Evolutionary conservation across 2,329 filamentous ascomycete species (phyloP).

Genomic region (Tolypocladium amazonense): DNA sequence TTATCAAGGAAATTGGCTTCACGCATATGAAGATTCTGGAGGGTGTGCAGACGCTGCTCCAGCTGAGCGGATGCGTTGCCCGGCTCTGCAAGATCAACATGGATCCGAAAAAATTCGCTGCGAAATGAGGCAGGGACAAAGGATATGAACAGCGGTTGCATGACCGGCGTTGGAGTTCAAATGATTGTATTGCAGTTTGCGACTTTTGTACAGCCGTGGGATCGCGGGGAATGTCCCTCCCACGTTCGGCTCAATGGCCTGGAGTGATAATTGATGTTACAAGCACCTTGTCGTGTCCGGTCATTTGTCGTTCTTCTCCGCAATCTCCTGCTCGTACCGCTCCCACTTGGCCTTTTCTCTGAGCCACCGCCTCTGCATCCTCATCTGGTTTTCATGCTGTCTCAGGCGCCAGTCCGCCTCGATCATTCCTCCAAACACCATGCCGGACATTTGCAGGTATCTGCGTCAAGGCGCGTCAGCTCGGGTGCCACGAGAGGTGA

Average conservation of each 20-base stretch:
- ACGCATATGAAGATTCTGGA: conserved; percentile 99
- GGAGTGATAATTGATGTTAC: not conserved
- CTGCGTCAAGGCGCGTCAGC: conserved; percentile 27
- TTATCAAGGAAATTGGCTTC: conserved; percentile 97
- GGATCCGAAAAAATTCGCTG: conserved; percentile 71
- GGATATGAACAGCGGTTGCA: not conserved
- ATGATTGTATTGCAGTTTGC: not conserved
- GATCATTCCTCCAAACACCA: conserved; percentile 69
- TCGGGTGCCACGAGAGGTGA: not conserved
- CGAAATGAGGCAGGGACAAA: conserved; percentile 17
- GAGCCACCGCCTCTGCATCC: conserved; percentile 52
- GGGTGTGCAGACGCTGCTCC: conserved; percentile 87
- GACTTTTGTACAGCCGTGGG: not conserved
- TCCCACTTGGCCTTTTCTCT: conserved; percentile 60
- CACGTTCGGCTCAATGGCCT: not conserved
- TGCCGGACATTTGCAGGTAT: conserved; percentile 75
- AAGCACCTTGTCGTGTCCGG: not conserved
- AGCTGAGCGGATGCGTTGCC: conserved; percentile 85
- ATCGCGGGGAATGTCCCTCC: not conserved
- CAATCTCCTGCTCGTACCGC: conserved; percentile 51
- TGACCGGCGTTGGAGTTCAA: conserved; percentile 21
- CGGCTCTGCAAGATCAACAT: conserved; percentile 93
- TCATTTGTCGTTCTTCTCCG: conserved; percentile 29
- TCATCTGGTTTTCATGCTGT: conserved; percentile 53
- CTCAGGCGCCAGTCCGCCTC: conserved; percentile 62